These are phyloP conservation scores for Phytophthora pini DNA, from an alignment of 352 stramenopile genomes.

Conservation along the genomic window DNA sequence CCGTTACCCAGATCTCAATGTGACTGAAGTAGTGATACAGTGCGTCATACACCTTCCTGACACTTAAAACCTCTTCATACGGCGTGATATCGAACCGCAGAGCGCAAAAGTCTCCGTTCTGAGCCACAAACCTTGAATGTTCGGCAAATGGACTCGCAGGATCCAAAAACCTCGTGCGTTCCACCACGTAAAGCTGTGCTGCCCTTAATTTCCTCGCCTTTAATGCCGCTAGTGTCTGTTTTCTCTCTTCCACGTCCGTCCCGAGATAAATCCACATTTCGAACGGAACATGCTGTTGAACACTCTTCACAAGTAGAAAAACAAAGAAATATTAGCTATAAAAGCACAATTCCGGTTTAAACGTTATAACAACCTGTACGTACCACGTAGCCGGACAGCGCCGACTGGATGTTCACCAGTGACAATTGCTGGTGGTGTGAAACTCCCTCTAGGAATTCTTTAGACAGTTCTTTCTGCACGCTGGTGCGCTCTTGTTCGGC, in stretches of 20 bases:
- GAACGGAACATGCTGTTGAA: slow-evolving; percentile 41
- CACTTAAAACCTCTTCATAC: slow-evolving; percentile 38
- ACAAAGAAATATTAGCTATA: no score
- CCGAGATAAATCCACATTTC: slow-evolving; percentile 57
- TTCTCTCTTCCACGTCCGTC: slow-evolving; percentile 35
- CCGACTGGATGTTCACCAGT: slow-evolving; percentile 42
- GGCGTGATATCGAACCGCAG: slow-evolving; percentile 59
- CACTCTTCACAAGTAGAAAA: slow-evolving; percentile 28
- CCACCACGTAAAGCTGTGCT: slow-evolving; percentile 42
- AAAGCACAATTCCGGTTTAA: no score
- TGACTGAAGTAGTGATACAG: slow-evolving; percentile 56
- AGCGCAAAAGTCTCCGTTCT: slow-evolving; percentile 48
- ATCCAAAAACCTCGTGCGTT: slow-evolving; percentile 50
- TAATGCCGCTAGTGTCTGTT: slow-evolving; percentile 36
- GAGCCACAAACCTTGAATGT: slow-evolving; percentile 51
- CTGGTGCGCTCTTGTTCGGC: slow-evolving; percentile 9
- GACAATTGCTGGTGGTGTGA: slow-evolving; percentile 31
- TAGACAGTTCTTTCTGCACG: slow-evolving; percentile 18
- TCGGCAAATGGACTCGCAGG: slow-evolving; percentile 43
- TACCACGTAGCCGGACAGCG: slow-evolving; percentile 39
- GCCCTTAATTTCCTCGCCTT: slow-evolving; percentile 37
- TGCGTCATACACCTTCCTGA: slow-evolving; percentile 55
- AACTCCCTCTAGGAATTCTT: slow-evolving; percentile 20
- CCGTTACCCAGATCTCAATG: slow-evolving; percentile 66
- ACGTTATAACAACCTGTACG: background rate